These are phyloP conservation scores for Xylariaceae sp. DNA, from an alignment of 2,329 filamentous ascomycete species.

Conservation along the genomic window DNA sequence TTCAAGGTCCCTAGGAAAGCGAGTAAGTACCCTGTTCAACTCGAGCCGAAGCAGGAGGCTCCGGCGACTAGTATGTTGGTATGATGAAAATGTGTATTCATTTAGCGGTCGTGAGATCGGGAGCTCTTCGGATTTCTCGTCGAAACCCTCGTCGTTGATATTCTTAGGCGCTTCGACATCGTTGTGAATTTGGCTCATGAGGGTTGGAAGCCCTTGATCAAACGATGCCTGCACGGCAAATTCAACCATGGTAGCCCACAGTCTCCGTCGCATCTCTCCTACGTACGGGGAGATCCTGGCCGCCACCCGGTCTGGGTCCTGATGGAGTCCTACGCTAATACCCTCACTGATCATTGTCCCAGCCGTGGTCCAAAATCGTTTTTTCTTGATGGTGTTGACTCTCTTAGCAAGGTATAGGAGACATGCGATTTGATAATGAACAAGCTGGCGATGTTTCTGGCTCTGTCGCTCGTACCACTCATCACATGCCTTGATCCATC, in stretches of 20 bases:
- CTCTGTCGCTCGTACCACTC: conserved; percentile 58
- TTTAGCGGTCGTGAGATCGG: conserved; percentile 54
- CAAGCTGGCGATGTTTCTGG: conserved; percentile 62
- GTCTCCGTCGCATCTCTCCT: conserved; percentile 62
- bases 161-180: conserved; percentile 60
- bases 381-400: conserved; percentile 67
- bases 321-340: conserved; percentile 61
- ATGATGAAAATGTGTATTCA: conserved; percentile 62
- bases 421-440: conserved; percentile 64
- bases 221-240: conserved; percentile 66
- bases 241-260: conserved; percentile 65
- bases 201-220: conserved; percentile 61
- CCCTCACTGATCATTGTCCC: conserved; percentile 60
- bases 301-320: conserved; percentile 59
- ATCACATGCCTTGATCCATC: conserved; percentile 60
- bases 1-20: conserved; percentile 57
- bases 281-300: conserved; percentile 61
- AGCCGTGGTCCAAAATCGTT: conserved; percentile 63
- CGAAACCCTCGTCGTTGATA: conserved; percentile 60
- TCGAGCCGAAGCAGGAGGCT: conserved; percentile 60
- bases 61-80: conserved; percentile 59
- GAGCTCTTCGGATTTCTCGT: conserved; percentile 53
- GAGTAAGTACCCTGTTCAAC: conserved; percentile 58
- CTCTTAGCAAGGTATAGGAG: conserved; percentile 63
- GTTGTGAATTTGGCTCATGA: conserved; percentile 59